Conservation (phyloP, 331 rosid species). For the Pyrus hybrid region DNA sequence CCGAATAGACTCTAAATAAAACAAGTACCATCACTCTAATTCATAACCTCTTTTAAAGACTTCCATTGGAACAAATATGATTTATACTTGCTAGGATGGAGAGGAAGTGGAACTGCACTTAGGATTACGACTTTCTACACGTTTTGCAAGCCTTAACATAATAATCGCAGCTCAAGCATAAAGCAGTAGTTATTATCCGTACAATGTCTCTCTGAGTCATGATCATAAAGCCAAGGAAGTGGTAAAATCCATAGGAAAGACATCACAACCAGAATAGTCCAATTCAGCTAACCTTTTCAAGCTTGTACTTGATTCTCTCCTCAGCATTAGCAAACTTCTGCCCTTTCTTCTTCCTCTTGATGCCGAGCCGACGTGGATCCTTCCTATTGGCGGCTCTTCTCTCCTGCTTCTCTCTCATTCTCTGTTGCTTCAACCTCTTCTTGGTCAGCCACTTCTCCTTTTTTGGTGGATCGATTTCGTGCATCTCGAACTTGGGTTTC, state of each 20-base stretch:
- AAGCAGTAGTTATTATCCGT: background rate
- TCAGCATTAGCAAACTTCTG: conserved; percentile 56
- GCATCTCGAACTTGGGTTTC: conserved; percentile 67
- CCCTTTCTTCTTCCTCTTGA: conserved; percentile 53
- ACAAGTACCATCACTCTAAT: background rate
- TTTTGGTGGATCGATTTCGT: conserved; percentile 61
- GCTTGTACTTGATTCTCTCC: conserved; percentile 69
- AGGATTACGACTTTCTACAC: background rate
- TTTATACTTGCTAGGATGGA: background rate
- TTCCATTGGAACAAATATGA: background rate
- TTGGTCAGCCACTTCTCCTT: conserved; percentile 77
- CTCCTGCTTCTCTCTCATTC: conserved; percentile 67
- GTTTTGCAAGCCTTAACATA: background rate
- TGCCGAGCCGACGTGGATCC: conserved; percentile 63
- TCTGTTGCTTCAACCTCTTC: conserved; percentile 73
- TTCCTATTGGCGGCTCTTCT: conserved; percentile 73
- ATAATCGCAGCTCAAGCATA: background rate
- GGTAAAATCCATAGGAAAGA: background rate
- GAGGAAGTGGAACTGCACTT: background rate
- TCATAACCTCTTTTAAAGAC: background rate
- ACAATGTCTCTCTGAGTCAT: background rate
- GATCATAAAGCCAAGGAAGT: background rate
- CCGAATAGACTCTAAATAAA: background rate
- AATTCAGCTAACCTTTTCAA: conserved; percentile 55
- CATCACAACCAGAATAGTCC: background rate